Evolutionary conservation across 2,329 filamentous ascomycete genomes (phyloP).

Genomic region (Fusarium decemcellulare): DNA sequence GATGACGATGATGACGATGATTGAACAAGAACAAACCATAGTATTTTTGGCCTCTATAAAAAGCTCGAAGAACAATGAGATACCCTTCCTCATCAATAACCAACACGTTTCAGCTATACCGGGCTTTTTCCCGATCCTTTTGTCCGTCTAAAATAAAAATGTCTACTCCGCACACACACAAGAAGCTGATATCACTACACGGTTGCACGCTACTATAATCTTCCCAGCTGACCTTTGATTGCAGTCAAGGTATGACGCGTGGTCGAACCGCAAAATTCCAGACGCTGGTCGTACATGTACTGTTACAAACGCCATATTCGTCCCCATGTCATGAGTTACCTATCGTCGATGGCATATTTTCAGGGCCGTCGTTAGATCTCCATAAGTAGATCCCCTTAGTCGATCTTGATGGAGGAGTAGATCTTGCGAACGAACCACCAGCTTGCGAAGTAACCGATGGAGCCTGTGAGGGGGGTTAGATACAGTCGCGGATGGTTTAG

Average conservation of each 20-base stretch:
- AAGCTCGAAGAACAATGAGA: slow-evolving; percentile 28
- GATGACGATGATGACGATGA: slow-evolving; percentile 63
- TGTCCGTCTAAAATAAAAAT: slow-evolving; percentile 36
- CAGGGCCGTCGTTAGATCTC: slow-evolving; percentile 8
- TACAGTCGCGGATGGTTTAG: neutral
- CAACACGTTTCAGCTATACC: slow-evolving; percentile 27
- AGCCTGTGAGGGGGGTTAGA: slow-evolving; percentile 69
- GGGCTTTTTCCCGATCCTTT: slow-evolving; percentile 22
- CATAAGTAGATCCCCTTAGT: slow-evolving; percentile 64
- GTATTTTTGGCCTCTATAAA: slow-evolving; percentile 32
- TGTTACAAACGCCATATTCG: slow-evolving; percentile 47
- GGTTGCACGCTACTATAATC: slow-evolving; percentile 8
- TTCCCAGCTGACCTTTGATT: slow-evolving; percentile 11
- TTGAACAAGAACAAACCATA: slow-evolving; percentile 28
- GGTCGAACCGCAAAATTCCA: slow-evolving; percentile 34
- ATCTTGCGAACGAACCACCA: slow-evolving; percentile 96
- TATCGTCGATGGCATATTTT: slow-evolving; percentile 24
- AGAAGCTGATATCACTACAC: slow-evolving; percentile 25
- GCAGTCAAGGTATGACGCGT: slow-evolving; percentile 5
- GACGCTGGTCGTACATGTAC: slow-evolving; percentile 50
- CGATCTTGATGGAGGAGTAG: slow-evolving; percentile 98
- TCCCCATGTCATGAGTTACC: slow-evolving; percentile 39
- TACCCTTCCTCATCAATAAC: slow-evolving; percentile 30
- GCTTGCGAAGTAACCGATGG: slow-evolving; percentile 95
- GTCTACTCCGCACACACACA: slow-evolving; percentile 33